Conservation (phyloP, 2,329 filamentous ascomycete genomes). For the Aspergillus clavatus region DNA sequence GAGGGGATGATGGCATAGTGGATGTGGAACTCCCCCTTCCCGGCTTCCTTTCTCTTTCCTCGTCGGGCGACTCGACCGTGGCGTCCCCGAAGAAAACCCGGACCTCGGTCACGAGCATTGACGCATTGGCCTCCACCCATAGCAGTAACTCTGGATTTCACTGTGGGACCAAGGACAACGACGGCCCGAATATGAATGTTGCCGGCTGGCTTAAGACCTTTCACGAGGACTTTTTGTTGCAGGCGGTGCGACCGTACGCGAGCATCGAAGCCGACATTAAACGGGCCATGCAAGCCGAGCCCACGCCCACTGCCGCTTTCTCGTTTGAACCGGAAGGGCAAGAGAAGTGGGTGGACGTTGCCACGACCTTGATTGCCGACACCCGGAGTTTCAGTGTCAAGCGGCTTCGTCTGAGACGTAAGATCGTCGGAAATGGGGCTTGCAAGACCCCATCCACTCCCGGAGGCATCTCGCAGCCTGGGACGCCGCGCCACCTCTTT, state of each 20-base stretch:
- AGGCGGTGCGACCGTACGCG: constrained; percentile 53
- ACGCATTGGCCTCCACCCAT: constrained; percentile 44
- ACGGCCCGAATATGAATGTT: constrained; percentile 51
- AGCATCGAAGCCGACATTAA: constrained; percentile 52
- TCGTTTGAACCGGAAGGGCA: constrained; percentile 29
- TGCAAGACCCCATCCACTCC: constrained; percentile 20
- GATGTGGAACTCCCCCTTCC: constrained; percentile 56
- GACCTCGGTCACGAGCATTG: constrained; percentile 50
- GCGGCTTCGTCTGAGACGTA: constrained; percentile 50
- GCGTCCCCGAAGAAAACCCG: constrained; percentile 41
- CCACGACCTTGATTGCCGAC: constrained; percentile 54
- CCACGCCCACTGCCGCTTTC: constrained; percentile 39
- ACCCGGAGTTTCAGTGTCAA: constrained; percentile 52
- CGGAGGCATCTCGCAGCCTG: constrained; percentile 16
- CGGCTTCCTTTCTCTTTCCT: constrained; percentile 46
- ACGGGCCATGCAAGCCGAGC: constrained; percentile 53
- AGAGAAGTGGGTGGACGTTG: constrained; percentile 53
- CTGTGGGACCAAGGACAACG: constrained; percentile 29
- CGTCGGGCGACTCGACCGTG: constrained; percentile 42
- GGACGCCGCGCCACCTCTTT: constrained; percentile 24
- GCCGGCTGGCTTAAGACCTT: constrained; percentile 55
- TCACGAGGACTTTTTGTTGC: constrained; percentile 56
- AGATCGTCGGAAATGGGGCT: constrained; percentile 27
- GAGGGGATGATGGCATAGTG: constrained; percentile 55
- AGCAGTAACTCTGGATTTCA: constrained; percentile 37